Percentiles rank a stretch among this genome's conserved stretches.
phyloP scores from a whole-genome alignment of 2,329 filamentous ascomycete genomes.

The Intubia oerlemansii region DNA sequence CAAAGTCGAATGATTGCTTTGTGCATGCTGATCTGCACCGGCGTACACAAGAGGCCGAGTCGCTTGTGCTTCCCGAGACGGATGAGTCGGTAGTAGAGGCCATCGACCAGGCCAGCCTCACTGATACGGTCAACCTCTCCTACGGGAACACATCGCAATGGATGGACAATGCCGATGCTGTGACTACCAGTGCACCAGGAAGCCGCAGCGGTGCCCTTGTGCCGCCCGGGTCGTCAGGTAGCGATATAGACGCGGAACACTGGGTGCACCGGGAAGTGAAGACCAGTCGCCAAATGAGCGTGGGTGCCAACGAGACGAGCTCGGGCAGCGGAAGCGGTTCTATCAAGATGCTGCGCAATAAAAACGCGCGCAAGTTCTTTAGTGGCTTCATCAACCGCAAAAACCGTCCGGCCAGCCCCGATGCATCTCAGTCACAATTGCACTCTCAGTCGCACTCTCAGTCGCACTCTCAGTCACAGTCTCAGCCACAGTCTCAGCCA shows the following conservation, averaged over 20 bases:
- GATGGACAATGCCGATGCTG: constrained; percentile 4
- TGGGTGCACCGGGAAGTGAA: too few species aligned
- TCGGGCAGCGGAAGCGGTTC: constrained; percentile 14
- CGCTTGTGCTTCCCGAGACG: constrained; percentile 7
- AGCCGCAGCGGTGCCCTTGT: constrained; percentile 1
- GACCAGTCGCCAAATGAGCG: constrained; percentile 8
- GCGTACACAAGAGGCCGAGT: constrained; percentile 13
- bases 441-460: too few species aligned
- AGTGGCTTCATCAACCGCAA: constrained; percentile 19
- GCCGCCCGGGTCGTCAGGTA: constrained; percentile 29
- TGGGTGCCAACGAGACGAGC: too few species aligned
- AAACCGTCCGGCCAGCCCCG: constrained; percentile 11
- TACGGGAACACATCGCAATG: constrained; percentile 12
- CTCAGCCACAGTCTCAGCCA: too few species aligned
- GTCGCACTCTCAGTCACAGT: too few species aligned
- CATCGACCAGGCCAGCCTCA: constrained; percentile 21
- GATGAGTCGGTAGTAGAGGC: constrained; percentile 21
- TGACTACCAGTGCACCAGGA: neutral
- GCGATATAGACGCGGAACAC: constrained; percentile 20
- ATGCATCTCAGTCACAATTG: too few species aligned
- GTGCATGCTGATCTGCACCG: constrained; percentile 25
- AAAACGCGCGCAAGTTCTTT: constrained; percentile 20
- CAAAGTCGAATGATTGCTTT: constrained; percentile 28
- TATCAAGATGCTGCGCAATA: constrained; percentile 16
- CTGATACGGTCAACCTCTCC: constrained; percentile 16